These are phyloP conservation scores for Exobasidium rhododendri DNA, from an alignment of 1,284 basidiomycete genomes.

Conservation along the genomic window DNA sequence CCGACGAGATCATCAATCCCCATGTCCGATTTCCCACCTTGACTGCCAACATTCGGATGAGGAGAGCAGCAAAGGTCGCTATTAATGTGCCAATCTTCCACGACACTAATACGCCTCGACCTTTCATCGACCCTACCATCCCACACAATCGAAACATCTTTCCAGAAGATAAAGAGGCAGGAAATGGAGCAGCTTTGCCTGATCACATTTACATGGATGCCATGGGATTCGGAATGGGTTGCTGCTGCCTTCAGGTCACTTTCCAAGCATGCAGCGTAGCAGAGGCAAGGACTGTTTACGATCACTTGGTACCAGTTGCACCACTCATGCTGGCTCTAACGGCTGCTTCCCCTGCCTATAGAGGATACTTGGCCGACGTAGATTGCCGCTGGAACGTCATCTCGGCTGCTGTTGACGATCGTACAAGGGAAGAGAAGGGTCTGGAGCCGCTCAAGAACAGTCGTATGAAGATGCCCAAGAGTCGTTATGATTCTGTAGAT, in stretches of 20 bases:
- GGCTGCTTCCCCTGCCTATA: conserved; percentile 88
- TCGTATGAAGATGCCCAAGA: conserved; percentile 14
- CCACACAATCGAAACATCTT: conserved; percentile 78
- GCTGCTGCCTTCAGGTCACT: conserved; percentile 94
- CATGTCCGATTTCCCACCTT: conserved; percentile 97
- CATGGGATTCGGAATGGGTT: conserved; percentile 99
- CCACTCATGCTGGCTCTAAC: conserved; percentile 95
- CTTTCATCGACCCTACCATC: conserved; percentile 85
- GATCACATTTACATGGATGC: conserved; percentile 98
- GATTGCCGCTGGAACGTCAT: conserved; percentile 99
- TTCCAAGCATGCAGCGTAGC: conserved; percentile 92
- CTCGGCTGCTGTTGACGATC: conserved; percentile 91
- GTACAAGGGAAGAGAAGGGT: conserved; percentile 89
- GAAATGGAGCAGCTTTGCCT: conserved; percentile 69
- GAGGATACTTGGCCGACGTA: conserved; percentile 90
- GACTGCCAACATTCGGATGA: conserved; percentile 86
- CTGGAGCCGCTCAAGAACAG: conserved; percentile 56
- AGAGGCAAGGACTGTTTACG: conserved; percentile 89
- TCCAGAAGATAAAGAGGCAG: conserved; percentile 80
- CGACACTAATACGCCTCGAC: conserved; percentile 78
- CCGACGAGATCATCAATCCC: conserved; percentile 92
- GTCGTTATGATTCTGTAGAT: conserved; percentile 89
- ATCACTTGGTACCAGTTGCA: conserved; percentile 86
- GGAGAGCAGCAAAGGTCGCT: conserved; percentile 87
- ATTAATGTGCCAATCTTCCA: conserved; percentile 93